Base-by-base conservation (phyloP, 1,284 basidiomycete genomes). In the Schizophyllum amplum region DNA sequence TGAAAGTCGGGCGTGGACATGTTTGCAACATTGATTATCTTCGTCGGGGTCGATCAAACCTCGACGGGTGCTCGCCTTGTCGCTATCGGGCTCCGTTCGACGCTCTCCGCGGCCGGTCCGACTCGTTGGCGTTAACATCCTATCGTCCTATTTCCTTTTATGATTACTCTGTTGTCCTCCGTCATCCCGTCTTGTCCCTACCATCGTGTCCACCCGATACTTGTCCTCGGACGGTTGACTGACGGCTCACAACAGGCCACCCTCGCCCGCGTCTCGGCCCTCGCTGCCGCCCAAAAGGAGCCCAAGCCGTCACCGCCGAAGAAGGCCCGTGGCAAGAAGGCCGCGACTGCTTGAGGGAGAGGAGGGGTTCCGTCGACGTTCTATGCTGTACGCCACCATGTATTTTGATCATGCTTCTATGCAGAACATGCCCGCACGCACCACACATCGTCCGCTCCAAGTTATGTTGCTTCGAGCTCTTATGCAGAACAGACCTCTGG, bases 1-100 rank as follows among this genome's bases (percentile, higher is more conserved):
- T 83, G 86, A 89, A 84, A 78, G 86, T 74, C 80, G 86, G 87
- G 88, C 80, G 87, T 89, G 86, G 88, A 90, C 84, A 87, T 74
- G 86, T 83, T 80, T 90, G 87, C 87, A 82, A 90, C 70, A 90
- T 77, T 60, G 72, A 79, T 68, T 68, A 69, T 66, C 68, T 71
- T 68, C 68, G 66, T 61, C 66, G 11, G 67, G 73, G 75, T 66
- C 78, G 83, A 86, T 85, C 83, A 86, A 86, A 79, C 77, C 71
- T 65, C 20, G 67, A 69, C 72, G 74, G 74, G 68, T 79, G 61
- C 75, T 76, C 78, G 73, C 78, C 82, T 80, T 82, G 79, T 83
- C 83, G 81, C 83, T 86, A 86, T 85, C 85, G 82, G 81, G 70
- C 72, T 69, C 76, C 82, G 82, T 84, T 78, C 76, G 78, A 70